phyloP scores from a whole-genome alignment of 108 stramenopile species.

The Fistulifera solaris region DNA sequence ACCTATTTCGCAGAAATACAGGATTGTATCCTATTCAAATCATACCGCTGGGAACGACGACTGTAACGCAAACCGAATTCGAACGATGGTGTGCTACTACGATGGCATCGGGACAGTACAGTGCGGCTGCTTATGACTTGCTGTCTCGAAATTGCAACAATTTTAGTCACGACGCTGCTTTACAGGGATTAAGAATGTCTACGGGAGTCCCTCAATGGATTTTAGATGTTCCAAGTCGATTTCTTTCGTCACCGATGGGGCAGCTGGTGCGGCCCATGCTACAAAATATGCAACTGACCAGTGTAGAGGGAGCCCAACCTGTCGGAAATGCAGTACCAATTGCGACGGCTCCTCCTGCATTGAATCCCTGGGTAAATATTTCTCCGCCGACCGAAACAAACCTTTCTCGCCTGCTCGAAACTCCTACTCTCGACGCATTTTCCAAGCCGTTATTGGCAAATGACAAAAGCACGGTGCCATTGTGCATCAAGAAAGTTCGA shows the following conservation, averaged over 20 bases:
- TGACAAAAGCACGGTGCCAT: conserved; percentile 34
- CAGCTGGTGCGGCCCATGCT: conserved; percentile 62
- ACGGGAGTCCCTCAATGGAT: conserved; percentile 58
- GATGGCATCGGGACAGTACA: conserved; percentile 20
- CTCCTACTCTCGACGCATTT: conserved; percentile 37
- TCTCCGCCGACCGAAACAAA: conserved; percentile 7
- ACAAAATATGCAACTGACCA: conserved; percentile 51
- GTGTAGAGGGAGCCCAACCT: conserved; percentile 1
- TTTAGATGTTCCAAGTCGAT: conserved; percentile 46
- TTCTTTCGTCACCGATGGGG: conserved; percentile 66
- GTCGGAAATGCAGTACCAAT: conserved; percentile 18
- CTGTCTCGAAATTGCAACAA: conserved; percentile 64
- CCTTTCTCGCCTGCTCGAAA: neutral
- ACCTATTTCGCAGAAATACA: conserved; percentile 29
- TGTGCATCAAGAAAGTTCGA: conserved; percentile 36
- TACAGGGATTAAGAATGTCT: conserved; percentile 33
- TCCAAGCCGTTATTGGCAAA: conserved; percentile 50
- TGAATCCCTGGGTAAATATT: conserved; percentile 49
- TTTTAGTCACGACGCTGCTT: conserved; percentile 57
- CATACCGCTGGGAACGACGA: conserved; percentile 35
- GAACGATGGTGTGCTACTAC: conserved; percentile 47
- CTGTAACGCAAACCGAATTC: conserved; percentile 40
- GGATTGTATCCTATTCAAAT: conserved; percentile 49
- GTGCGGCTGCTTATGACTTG: conserved; percentile 44
- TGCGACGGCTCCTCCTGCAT: conserved; percentile 6